phyloP scores from a whole-genome alignment of 1,284 basidiomycete species.

The Apiotrichum mycotoxinovorans region DNA sequence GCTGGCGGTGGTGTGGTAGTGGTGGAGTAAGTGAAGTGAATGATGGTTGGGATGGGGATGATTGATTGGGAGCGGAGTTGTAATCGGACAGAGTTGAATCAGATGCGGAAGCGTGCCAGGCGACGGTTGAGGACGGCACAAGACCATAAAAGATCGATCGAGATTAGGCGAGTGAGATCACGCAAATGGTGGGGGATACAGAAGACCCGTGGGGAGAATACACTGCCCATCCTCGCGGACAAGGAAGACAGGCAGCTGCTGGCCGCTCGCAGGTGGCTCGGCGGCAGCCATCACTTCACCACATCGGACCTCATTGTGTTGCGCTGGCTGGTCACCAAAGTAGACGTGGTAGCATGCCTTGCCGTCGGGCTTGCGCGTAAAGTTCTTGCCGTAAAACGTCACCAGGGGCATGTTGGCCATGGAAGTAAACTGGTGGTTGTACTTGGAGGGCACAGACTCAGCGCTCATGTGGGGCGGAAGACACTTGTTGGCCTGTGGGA shows the following conservation, averaged over 20 bases:
- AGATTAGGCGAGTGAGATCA: constrained; percentile 1
- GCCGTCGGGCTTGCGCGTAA: constrained; percentile 72
- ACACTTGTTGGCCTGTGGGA: constrained; percentile 77
- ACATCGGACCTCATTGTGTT: constrained; percentile 81
- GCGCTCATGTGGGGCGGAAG: constrained; percentile 62
- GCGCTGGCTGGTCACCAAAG: constrained; percentile 82
- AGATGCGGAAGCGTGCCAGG: neutral
- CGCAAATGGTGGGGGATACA: constrained; percentile 59
- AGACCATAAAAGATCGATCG: no score
- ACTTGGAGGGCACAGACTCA: constrained; percentile 26
- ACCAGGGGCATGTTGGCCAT: constrained; percentile 34
- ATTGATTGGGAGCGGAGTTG: neutral
- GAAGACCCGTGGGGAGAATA: constrained; percentile 80
- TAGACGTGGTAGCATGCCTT: constrained; percentile 57
- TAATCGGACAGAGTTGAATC: no score
- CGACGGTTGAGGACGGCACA: no score
- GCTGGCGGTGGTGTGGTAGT: no score
- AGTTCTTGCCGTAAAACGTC: constrained; percentile 75
- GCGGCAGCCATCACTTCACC: constrained; percentile 58
- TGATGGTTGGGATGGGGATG: no score
- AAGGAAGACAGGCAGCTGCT: constrained; percentile 69
- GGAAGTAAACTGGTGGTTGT: constrained; percentile 37
- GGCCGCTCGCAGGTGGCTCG: constrained; percentile 43
- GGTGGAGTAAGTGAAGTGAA: no score
- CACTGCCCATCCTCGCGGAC: constrained; percentile 78